These are phyloP conservation scores for Zarea fungicola DNA, from an alignment of 2,329 filamentous ascomycete genomes.

Conservation along the genomic window DNA sequence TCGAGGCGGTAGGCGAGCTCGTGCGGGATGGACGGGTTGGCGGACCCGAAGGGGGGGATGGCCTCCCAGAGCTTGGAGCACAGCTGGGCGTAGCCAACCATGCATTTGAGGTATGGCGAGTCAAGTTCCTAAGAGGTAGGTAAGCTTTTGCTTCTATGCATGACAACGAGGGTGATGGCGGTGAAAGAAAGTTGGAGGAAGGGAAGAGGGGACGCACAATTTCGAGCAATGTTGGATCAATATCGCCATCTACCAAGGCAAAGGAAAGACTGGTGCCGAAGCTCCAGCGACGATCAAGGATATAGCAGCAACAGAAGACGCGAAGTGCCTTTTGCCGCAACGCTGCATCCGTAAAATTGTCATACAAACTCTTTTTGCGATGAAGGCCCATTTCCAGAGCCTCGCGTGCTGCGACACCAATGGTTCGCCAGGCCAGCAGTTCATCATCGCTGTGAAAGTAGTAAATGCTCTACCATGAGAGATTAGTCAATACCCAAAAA, in stretches of 20 bases:
- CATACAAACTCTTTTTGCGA: slow-evolving; percentile 36
- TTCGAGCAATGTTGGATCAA: slow-evolving; percentile 43
- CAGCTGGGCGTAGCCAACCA: slow-evolving; percentile 42
- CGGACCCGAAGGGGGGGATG: slow-evolving; percentile 32
- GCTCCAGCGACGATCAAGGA: slow-evolving; percentile 47
- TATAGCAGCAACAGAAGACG: slow-evolving; percentile 48
- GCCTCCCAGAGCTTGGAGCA: slow-evolving; percentile 43
- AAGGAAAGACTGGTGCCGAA: slow-evolving; percentile 47
- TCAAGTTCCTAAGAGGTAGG: slow-evolving; percentile 19
- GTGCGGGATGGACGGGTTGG: slow-evolving; percentile 29
- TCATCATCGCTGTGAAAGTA: slow-evolving; percentile 45
- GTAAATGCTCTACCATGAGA: slow-evolving; percentile 30
- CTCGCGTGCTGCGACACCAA: slow-evolving; percentile 41
- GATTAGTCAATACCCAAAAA: not conserved
- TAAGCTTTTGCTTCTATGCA: not conserved
- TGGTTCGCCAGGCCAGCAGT: slow-evolving; percentile 42
- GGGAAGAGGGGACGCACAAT: slow-evolving; percentile 22
- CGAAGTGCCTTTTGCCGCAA: slow-evolving; percentile 27
- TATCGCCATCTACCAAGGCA: slow-evolving; percentile 42
- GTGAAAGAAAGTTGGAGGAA: accelerated
- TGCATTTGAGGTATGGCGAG: slow-evolving; percentile 38
- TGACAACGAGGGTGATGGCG: too few relatives aligned
- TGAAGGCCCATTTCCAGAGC: slow-evolving; percentile 45
- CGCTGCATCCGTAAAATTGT: slow-evolving; percentile 30
- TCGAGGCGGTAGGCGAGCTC: slow-evolving; percentile 37